phyloP scores from a whole-genome alignment of 768 basidiomycete species.

The Lactarius evosmus region DNA sequence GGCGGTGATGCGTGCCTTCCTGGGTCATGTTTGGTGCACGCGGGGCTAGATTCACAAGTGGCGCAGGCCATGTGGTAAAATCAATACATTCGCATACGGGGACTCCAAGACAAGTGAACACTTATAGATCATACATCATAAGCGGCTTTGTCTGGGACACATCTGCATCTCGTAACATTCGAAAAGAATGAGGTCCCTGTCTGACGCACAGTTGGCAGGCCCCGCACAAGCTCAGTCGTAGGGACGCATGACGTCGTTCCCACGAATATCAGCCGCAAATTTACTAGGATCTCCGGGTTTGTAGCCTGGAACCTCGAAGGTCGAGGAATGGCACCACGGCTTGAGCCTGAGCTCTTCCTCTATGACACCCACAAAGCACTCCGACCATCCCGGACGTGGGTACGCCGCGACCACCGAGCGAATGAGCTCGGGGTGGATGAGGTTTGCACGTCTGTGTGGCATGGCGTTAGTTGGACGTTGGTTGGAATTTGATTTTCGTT shows the following conservation, averaged over 20 bases:
- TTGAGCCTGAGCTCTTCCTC: conserved; percentile 45
- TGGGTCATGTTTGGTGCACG: background rate
- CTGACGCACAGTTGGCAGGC: background rate
- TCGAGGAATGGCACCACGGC: conserved; percentile 50
- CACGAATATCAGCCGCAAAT: conserved; percentile 47
- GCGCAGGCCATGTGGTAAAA: conserved; percentile 4
- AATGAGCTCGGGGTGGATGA: conserved; percentile 42
- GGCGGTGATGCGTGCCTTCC: background rate
- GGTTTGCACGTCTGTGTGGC: conserved; percentile 42
- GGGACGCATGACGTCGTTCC: conserved; percentile 42
- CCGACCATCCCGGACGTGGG: conserved; percentile 47
- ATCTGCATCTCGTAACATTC: background rate
- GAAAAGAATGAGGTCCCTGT: background rate
- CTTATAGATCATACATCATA: background rate
- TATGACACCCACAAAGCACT: conserved; percentile 43
- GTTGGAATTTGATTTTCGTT: background rate
- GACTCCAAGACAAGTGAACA: background rate
- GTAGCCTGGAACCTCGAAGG: conserved; percentile 48
- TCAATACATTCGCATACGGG: background rate
- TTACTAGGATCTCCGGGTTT: conserved; percentile 42
- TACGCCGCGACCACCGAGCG: conserved; percentile 41
- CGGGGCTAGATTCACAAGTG: background rate
- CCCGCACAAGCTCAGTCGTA: conserved; percentile 35
- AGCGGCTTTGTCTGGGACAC: background rate
- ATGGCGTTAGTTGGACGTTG: background rate